phyloP scores from a whole-genome alignment of 2,329 filamentous ascomycete species.

The Fusarium sp. region DNA sequence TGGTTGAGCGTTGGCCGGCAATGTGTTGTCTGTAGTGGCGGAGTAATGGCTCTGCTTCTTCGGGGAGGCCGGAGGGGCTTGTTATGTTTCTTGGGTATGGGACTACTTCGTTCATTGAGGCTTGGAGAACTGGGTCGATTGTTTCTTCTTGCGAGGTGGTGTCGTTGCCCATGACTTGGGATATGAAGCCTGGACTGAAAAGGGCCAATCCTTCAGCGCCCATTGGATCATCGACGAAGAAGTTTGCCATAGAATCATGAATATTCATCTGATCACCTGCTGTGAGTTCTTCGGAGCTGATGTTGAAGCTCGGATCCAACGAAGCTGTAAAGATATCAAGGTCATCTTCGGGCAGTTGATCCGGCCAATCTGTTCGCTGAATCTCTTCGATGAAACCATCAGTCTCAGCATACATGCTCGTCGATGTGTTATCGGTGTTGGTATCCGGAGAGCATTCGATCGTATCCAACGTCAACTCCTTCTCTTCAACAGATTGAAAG shows the following conservation, averaged over 20 bases:
- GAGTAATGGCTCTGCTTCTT: slow-evolving; percentile 41
- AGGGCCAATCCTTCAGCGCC: slow-evolving; percentile 35
- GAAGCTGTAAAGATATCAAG: slow-evolving; percentile 34
- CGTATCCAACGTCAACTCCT: neutral
- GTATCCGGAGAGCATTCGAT: slow-evolving; percentile 11
- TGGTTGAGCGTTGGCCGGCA: slow-evolving; percentile 41
- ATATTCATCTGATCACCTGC: slow-evolving; percentile 10
- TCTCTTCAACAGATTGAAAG: slow-evolving; percentile 16
- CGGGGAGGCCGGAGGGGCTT: slow-evolving; percentile 3
- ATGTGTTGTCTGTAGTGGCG: slow-evolving; percentile 43
- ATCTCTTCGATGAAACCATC: slow-evolving; percentile 37
- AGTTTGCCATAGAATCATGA: slow-evolving; percentile 22
- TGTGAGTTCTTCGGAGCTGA: slow-evolving; percentile 1
- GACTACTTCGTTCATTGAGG: neutral
- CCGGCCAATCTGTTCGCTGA: slow-evolving; percentile 32
- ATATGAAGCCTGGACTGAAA: slow-evolving; percentile 37
- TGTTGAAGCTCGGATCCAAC: slow-evolving; percentile 14
- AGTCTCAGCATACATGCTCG: slow-evolving; percentile 23
- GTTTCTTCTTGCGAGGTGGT: neutral
- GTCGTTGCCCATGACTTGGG: slow-evolving; percentile 31
- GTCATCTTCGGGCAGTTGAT: slow-evolving; percentile 28
- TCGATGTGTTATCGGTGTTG: slow-evolving; percentile 16
- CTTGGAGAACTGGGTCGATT: neutral
- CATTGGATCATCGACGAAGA: slow-evolving; percentile 32
- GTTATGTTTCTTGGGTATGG: neutral